phyloP scores from a whole-genome alignment of 495 filamentous ascomycete species.

The Thozetella sp. region DNA sequence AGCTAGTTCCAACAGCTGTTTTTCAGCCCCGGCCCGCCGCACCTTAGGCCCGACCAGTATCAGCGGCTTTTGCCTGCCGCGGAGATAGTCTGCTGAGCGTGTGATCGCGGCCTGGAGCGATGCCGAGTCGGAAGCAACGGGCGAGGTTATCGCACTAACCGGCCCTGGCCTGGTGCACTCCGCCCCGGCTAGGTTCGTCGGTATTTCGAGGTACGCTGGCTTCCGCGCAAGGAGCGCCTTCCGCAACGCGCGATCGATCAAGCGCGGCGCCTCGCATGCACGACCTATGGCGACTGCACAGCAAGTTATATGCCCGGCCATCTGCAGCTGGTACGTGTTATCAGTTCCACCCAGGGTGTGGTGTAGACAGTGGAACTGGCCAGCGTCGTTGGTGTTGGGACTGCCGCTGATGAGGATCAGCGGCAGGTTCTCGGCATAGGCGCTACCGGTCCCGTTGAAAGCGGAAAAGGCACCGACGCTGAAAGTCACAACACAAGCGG shows the following conservation, averaged over 20 bases:
- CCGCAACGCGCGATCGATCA: constrained; percentile 77
- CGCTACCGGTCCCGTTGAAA: constrained; percentile 67
- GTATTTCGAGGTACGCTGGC: constrained; percentile 81
- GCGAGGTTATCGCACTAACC: constrained; percentile 17
- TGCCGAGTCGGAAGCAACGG: constrained; percentile 13
- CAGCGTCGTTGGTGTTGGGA: constrained; percentile 56
- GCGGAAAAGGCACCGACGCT: constrained; percentile 76
- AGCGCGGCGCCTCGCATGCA: constrained; percentile 61
- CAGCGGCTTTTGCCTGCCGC: constrained; percentile 18
- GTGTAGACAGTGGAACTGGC: constrained; percentile 68
- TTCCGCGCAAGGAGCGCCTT: constrained; percentile 72
- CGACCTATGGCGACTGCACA: constrained; percentile 70
- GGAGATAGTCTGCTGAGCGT: constrained; percentile 18
- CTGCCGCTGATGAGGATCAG: constrained; percentile 77
- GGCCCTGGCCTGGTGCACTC: constrained; percentile 19
- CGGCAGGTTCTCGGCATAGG: constrained; percentile 72
- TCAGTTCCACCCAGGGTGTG: constrained; percentile 88
- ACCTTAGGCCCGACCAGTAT: constrained; percentile 21
- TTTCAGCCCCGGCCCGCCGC: constrained; percentile 16
- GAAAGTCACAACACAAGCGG: constrained; percentile 73
- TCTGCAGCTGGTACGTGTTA: constrained; percentile 62
- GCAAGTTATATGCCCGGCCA: constrained; percentile 69
- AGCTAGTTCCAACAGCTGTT: constrained; percentile 15
- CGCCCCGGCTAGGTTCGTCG: constrained; percentile 72
- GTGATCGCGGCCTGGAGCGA: constrained; percentile 17